phyloP scores from a whole-genome alignment of 1,284 basidiomycete species.

The Cutaneotrichosporon dermatis region DNA sequence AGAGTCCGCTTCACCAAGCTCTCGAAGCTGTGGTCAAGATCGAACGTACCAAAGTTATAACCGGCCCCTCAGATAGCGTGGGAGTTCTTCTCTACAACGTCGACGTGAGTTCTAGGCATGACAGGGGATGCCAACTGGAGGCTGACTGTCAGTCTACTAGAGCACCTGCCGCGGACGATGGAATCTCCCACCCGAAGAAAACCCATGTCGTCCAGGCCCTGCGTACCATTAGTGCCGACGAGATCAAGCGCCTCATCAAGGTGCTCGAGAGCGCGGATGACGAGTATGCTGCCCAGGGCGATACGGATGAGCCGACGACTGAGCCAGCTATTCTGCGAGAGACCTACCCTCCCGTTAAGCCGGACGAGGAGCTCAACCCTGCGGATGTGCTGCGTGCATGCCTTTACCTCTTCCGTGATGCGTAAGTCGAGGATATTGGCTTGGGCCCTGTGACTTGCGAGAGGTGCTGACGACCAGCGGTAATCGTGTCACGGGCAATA shows the following conservation, averaged over 20 bases:
- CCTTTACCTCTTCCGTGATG: slow-evolving; percentile 79
- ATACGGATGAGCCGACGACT: slow-evolving; percentile 21
- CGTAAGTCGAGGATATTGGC: too few species aligned
- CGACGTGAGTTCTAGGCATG: slow-evolving; percentile 52
- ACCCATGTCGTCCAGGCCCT: slow-evolving; percentile 73
- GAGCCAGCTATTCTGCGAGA: slow-evolving; percentile 38
- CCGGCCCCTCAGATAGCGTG: slow-evolving; percentile 78
- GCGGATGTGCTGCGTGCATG: slow-evolving; percentile 82
- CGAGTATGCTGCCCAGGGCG: slow-evolving; percentile 26
- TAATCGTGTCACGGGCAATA: slow-evolving; percentile 67
- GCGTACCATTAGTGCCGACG: slow-evolving; percentile 71
- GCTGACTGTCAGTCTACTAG: too few species aligned
- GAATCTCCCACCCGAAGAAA: slow-evolving; percentile 25
- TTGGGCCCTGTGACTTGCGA: too few species aligned
- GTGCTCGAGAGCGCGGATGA: slow-evolving; percentile 32
- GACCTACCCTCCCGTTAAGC: slow-evolving; percentile 34
- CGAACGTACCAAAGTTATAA: slow-evolving; percentile 82
- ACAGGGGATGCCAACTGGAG: too few species aligned
- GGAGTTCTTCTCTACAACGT: slow-evolving; percentile 91
- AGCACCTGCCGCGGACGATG: too few species aligned
- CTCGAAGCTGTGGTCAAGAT: slow-evolving; percentile 78
- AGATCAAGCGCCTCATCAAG: slow-evolving; percentile 60
- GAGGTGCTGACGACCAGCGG: slow-evolving; percentile 54
- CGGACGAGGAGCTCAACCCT: slow-evolving; percentile 51
- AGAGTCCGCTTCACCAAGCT: slow-evolving; percentile 54